Conservation (phyloP, 2,329 filamentous ascomycete genomes). For the Botrytis paeoniae region DNA sequence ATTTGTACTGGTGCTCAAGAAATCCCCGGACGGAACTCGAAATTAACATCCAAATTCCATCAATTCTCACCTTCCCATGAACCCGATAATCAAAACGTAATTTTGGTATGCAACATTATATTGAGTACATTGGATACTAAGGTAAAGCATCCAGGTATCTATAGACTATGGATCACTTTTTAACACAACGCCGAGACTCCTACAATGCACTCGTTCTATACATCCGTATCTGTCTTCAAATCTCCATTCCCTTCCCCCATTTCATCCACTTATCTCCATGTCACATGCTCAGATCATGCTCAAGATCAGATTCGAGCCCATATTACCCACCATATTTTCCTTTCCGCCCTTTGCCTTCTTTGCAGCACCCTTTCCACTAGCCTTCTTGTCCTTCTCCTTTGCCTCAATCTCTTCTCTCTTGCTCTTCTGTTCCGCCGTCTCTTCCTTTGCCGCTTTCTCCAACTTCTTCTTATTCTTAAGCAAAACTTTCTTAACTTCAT, state of each 20-base stretch:
- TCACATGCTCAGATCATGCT: conserved; percentile 46
- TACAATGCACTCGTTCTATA: conserved; percentile 6
- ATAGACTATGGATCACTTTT: conserved; percentile 11
- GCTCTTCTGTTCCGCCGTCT: conserved; percentile 52
- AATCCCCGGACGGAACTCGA: background rate
- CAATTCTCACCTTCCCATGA: no score
- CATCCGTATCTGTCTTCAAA: background rate
- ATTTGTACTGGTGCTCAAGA: background rate
- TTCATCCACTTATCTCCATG: background rate
- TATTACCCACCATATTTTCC: conserved; percentile 53
- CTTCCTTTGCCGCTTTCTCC: conserved; percentile 62
- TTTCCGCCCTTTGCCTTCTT: conserved; percentile 45
- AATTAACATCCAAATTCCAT: background rate
- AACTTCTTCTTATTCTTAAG: conserved; percentile 71
- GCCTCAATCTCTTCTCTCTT: conserved; percentile 46
- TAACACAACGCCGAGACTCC: conserved; percentile 3
- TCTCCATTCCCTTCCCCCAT: background rate
- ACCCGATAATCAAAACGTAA: background rate
- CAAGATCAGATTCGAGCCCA: conserved; percentile 59
- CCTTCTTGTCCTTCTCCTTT: conserved; percentile 36
- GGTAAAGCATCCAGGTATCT: conserved; percentile 9
- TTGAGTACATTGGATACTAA: conserved; percentile 10
- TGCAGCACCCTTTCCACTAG: conserved; percentile 41
- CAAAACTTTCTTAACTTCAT: conserved; percentile 65
- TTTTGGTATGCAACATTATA: conserved; percentile 11